Percentiles rank a stretch among this genome's conserved stretches.
Evolutionary conservation across 176 grass and related monocot species (phyloP).

Genomic region (Oryza glaberrima): DNA sequence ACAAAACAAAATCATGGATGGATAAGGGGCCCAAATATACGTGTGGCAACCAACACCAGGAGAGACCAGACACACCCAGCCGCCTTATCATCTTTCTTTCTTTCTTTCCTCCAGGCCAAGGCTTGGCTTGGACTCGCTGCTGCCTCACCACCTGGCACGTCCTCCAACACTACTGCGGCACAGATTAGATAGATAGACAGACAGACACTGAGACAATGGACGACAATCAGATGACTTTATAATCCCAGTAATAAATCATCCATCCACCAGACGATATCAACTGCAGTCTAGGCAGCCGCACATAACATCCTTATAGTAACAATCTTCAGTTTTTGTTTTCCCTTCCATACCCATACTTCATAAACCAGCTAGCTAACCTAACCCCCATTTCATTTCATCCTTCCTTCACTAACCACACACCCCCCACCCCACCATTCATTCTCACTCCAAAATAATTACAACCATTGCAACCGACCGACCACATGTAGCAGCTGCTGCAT

Average conservation of each 20-base stretch:
- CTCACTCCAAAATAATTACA: slow-evolving; percentile 35
- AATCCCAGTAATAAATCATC: neutral
- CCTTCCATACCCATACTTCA: neutral
- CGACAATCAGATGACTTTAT: neutral
- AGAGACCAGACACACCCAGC: neutral
- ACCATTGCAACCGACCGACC: neutral
- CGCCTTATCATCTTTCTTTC: neutral
- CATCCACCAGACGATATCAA: neutral
- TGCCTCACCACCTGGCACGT: neutral
- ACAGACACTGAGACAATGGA: neutral
- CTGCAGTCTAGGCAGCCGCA: neutral
- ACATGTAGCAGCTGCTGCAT: too few relatives aligned
- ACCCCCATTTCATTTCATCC: neutral
- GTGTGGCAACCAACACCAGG: neutral
- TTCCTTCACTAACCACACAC: neutral
- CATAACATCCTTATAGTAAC: neutral
- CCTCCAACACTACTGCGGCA: neutral
- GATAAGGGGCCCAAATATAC: neutral
- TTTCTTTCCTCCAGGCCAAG: neutral
- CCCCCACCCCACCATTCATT: neutral
- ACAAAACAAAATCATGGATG: neutral
- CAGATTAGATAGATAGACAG: neutral
- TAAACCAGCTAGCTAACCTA: neutral
- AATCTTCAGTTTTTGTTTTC: neutral
- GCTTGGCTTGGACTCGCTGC: too few relatives aligned